Conservation (phyloP, 495 filamentous ascomycete species). For the Penicillium bialowiezense region DNA sequence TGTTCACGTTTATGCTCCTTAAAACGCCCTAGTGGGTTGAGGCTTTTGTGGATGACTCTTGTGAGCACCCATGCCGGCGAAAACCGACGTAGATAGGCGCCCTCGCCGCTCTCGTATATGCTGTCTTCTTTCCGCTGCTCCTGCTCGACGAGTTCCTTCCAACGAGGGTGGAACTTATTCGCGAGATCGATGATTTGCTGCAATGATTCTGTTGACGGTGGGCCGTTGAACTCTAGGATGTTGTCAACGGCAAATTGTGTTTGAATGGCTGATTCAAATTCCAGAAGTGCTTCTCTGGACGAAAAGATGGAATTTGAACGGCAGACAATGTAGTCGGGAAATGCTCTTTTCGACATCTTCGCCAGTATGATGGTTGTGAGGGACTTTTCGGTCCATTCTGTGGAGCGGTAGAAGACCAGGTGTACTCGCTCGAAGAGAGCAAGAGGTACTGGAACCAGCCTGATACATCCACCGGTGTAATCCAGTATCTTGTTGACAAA, state of each 20-base stretch:
- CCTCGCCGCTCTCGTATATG: conserved; percentile 81
- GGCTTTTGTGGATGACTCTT: conserved; percentile 84
- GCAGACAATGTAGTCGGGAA: conserved; percentile 86
- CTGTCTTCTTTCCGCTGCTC: conserved; percentile 79
- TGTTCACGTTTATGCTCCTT: conserved; percentile 81
- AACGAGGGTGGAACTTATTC: conserved; percentile 73
- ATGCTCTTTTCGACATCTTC: conserved; percentile 80
- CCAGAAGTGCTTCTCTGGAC: conserved; percentile 69
- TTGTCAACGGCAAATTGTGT: conserved; percentile 81
- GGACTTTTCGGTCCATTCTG: conserved; percentile 96
- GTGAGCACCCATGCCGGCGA: conserved; percentile 94
- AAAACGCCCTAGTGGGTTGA: conserved; percentile 75
- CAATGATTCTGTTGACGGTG: conserved; percentile 60
- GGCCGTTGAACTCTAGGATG: conserved; percentile 79
- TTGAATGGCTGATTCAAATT: conserved; percentile 85
- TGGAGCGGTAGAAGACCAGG: conserved; percentile 92
- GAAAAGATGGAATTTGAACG: conserved; percentile 87
- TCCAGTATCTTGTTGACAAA: conserved; percentile 74
- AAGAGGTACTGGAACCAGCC: conserved; percentile 70
- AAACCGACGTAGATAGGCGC: conserved; percentile 86
- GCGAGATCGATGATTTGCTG: conserved; percentile 70
- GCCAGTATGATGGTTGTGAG: conserved; percentile 93
- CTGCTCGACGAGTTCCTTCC: conserved; percentile 68
- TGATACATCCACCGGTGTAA: conserved; percentile 77
- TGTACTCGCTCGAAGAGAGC: conserved; percentile 92